Evolutionary conservation across 495 filamentous ascomycete genomes (phyloP).

Genomic region (Hypoxylon perforatum): DNA sequence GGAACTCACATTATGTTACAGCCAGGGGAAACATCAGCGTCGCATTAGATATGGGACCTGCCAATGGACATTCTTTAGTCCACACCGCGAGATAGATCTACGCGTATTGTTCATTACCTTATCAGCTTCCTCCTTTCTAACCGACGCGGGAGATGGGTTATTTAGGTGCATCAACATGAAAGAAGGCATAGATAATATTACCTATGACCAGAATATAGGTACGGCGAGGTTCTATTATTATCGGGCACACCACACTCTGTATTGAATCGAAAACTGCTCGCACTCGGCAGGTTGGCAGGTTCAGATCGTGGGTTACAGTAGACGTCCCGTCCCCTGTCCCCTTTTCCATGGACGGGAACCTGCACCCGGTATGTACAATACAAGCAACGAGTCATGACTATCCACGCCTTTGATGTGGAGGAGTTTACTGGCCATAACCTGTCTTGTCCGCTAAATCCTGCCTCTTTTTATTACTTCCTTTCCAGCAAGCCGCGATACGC

Average conservation of each 20-base stretch:
- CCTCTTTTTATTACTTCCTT: slow-evolving; percentile 10
- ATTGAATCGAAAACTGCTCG: no score
- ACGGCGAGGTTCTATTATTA: no score
- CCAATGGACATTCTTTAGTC: background rate
- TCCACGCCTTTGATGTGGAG: background rate
- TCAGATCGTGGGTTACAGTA: no score
- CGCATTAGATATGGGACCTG: background rate
- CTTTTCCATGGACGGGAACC: background rate
- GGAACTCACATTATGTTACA: background rate
- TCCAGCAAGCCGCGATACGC: slow-evolving; percentile 15
- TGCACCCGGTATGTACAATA: background rate
- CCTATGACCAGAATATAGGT: no score
- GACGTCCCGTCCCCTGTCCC: background rate
- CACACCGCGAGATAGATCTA: background rate
- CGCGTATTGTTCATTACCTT: background rate
- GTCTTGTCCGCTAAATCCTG: slow-evolving; percentile 32
- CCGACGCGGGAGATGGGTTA: background rate
- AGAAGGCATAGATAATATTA: background rate
- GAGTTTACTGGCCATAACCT: background rate
- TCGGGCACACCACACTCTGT: no score
- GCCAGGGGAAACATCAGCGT: background rate
- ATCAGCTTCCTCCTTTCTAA: background rate
- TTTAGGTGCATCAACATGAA: background rate
- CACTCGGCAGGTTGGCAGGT: no score
- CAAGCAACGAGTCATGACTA: slow-evolving; percentile 1